Conservation (phyloP, 116 monocot genomes). For the Zostera marina region DNA sequence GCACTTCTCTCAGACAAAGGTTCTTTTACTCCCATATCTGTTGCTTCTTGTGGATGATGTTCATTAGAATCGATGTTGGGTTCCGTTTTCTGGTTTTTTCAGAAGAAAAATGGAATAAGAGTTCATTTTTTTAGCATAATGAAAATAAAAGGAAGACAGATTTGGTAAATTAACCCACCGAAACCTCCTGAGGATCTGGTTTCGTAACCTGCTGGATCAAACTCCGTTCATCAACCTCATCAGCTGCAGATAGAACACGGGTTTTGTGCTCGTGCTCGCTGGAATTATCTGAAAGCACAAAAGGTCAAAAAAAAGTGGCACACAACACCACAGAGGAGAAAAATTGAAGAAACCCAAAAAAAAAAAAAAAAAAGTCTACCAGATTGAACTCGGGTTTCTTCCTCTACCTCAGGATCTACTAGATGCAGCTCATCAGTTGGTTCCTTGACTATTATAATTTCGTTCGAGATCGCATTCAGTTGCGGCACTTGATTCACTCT, state of each 20-base stretch:
- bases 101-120: background rate
- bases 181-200: conserved; percentile 5
- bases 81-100: conserved; percentile 19
- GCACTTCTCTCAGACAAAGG: conserved; percentile 44
- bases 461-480: conserved; percentile 19
- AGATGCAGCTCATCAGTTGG: conserved; percentile 23
- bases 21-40: conserved; percentile 2
- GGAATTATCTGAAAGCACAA: conserved; percentile 17
- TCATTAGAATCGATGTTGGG: conserved; percentile 10
- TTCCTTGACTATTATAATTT: conserved; percentile 22
- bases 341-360: background rate
- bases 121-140: background rate
- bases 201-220: conserved; percentile 32
- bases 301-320: background rate
- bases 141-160: background rate
- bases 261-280: conserved; percentile 52
- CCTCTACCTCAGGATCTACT: conserved; percentile 16
- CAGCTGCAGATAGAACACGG: conserved; percentile 42
- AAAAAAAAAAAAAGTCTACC: conserved; percentile 14
- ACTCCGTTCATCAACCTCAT: conserved; percentile 16
- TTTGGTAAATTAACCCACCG: background rate
- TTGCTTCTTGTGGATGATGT: conserved; percentile 6
- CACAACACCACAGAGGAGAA: too few relatives aligned
- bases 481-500: conserved; percentile 16
- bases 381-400: background rate